Evolutionary conservation across 2,329 filamentous ascomycete species (phyloP), one percentile per base, ranked within the genome.

Genomic region (Pestalotiopsis sp.): DNA sequence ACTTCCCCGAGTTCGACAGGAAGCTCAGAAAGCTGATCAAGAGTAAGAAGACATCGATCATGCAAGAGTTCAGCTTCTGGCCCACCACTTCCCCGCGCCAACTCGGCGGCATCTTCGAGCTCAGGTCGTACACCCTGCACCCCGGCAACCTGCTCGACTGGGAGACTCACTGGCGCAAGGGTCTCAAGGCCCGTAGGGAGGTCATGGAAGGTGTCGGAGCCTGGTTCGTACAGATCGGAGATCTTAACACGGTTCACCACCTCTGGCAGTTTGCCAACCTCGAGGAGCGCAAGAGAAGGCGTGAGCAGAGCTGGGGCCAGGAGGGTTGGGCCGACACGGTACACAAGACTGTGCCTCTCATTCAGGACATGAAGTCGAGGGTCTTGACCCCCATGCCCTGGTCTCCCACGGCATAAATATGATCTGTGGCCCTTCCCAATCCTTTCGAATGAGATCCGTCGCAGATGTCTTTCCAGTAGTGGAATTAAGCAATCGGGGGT

Each of bases 21-120:
- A 92, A 95, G 81, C 90, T 99, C 65, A 94, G 94, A 81, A 86
- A 84, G n/a, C 84, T 98, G 70, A 95, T 99, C 77, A 90, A 86
- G 68, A 89, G 89, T 71, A 98, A 97, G 84, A 89, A 91, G 73
- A 92, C 91, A 4, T 98, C 94, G 0, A 87, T 99, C 64, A 99
- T 99, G 96, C 96, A 99, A 80, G 96, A 99, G 81, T 99, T 99
- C 82, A 97, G 94, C 44, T 99, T 99, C 87, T 99, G 96, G 96
- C 96, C 96, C 1, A 99, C 96, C 3, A 95, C 94, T 0, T 88
- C 94, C 4, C 96, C 96, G 0, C 93, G 96, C 69, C 86, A 93
- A 75, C 88, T 99, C 0, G 96, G 96, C 66, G 96, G 96, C 59
- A 82, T 99, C 56, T 99, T 99, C 78, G 96, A 99, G 83, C 87